phyloP scores from a whole-genome alignment of 164 flowering plant genomes.

The Hamamelis virginiana region DNA sequence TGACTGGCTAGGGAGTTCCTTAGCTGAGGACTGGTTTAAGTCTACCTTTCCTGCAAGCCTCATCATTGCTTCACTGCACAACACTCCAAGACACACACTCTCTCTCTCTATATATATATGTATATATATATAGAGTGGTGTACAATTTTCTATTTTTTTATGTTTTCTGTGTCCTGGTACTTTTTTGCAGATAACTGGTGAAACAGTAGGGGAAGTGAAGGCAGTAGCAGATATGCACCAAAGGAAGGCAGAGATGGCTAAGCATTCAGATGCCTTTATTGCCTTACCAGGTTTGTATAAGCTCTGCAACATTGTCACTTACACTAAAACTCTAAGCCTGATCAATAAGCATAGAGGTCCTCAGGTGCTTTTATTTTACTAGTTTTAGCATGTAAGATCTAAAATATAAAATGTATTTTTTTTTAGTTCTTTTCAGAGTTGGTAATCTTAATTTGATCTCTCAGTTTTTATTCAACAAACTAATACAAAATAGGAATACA shows the following conservation, averaged over 20 bases:
- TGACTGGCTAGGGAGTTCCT: slow-evolving; percentile 26
- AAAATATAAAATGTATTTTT: background rate
- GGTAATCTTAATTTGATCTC: background rate
- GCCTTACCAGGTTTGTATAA: slow-evolving; percentile 88
- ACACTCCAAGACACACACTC: slow-evolving; percentile 22
- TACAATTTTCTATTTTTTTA: slow-evolving; percentile 14
- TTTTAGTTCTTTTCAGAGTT: background rate
- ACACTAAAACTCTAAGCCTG: slow-evolving; percentile 7
- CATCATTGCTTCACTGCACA: slow-evolving; percentile 64
- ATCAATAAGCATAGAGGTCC: slow-evolving; percentile 2
- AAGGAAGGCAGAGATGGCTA: slow-evolving; percentile 99
- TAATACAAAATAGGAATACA: background rate
- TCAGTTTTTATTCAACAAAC: slow-evolving; percentile 2
- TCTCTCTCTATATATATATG: slow-evolving; percentile 8
- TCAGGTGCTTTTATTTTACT: slow-evolving; percentile 17
- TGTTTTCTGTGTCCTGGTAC: slow-evolving; percentile 17
- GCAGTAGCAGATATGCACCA: slow-evolving; percentile 99
- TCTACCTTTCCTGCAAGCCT: slow-evolving; percentile 35
- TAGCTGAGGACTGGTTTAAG: slow-evolving; percentile 18
- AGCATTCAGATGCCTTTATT: slow-evolving; percentile 97
- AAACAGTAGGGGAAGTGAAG: slow-evolving; percentile 97
- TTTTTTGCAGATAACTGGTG: slow-evolving; percentile 88
- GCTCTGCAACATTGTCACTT: slow-evolving; percentile 13
- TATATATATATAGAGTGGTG: too few species aligned
- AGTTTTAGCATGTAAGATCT: slow-evolving; percentile 8